Base-by-base conservation (phyloP, 2,329 filamentous ascomycete genomes). In the Talaromyces albobiverticillius region DNA sequence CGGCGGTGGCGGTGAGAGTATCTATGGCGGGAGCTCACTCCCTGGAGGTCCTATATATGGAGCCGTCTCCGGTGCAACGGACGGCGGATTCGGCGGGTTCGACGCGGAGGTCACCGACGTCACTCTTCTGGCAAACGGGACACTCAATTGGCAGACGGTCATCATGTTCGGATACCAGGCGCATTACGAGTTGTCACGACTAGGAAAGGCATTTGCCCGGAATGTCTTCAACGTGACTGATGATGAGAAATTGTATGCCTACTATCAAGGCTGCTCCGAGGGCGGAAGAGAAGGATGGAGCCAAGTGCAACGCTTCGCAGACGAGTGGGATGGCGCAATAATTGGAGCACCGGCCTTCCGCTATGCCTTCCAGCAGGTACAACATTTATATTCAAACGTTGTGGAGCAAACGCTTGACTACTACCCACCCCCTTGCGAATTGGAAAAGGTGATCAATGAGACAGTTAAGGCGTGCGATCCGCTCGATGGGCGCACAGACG, bases 401-500 rank as follows among this genome's bases (percentile, higher is more conserved):
- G 64, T 76, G 4, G 68, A 75, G 57, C 43, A 71, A 11, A 72
- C 64, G 0, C 48, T 70, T 40, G 66, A 62, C 40, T 76, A 77
- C 54, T 71, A 67, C 52, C 71, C 75, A 0, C 67, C 73, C 1
- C 63, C 32, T 63, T 77, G 57, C 77, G 76, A 77, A 38, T 60
- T 82, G 10, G 67, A 71, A 2, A 76, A 74, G 60, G 81, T 82
- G 41, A 72, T 79, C 16, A 83, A 82, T 60, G 69, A 72, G 36
- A 83, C 81, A 3, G 81, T 84, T 46, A 67, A 69, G 1, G 75
- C 75, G 32, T 85, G 82, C 49, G 81, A 84, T 57, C 67, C 74
- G 6, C 68, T 84, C 6, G 82, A 84, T 53, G 81, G 82, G 4
- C 71, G 72, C 41, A 73, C 70, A 0, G 81, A 84, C 52, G 80